A percentile compares a stretch with the other conserved stretches of the same genome.
Evolutionary conservation across 148 eudicot genomes (phyloP).

Genomic region (Beta vulgaris): DNA sequence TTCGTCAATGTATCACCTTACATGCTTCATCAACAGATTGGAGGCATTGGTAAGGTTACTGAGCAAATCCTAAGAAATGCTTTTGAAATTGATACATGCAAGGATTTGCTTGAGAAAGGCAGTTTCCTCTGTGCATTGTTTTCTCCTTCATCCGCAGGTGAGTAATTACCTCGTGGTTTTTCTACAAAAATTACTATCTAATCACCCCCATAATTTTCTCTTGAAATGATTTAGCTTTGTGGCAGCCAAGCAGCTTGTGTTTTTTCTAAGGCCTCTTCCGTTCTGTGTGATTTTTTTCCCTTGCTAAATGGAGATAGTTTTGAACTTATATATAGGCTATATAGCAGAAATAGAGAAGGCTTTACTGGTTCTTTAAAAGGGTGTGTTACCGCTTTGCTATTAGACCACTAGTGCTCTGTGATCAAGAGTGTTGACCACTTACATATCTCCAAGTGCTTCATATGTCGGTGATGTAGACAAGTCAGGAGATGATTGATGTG

Average conservation of each 20-base stretch:
- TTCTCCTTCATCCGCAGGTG: conserved; percentile 88
- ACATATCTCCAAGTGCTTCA: background rate
- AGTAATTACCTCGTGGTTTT: background rate
- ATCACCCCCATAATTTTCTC: background rate
- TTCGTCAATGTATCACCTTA: background rate
- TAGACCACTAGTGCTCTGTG: background rate
- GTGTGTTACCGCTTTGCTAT: background rate
- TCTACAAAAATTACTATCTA: background rate
- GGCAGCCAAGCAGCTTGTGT: background rate
- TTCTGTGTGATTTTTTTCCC: background rate
- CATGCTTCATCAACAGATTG: conserved; percentile 55
- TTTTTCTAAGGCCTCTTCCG: background rate
- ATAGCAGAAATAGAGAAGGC: background rate
- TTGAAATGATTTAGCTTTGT: background rate
- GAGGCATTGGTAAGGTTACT: conserved; percentile 97
- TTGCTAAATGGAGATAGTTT: background rate
- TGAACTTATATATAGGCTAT: background rate
- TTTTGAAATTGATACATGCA: conserved; percentile 75
- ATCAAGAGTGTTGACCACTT: background rate
- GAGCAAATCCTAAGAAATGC: conserved; percentile 76
- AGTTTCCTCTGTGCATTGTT: conserved; percentile 76
- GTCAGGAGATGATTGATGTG: background rate
- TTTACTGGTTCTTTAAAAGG: background rate
- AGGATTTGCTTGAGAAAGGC: conserved; percentile 80
- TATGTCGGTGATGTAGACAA: background rate